phyloP scores from a whole-genome alignment of 371 early-diverging fungal species.

The Mortierella sp. region DNA sequence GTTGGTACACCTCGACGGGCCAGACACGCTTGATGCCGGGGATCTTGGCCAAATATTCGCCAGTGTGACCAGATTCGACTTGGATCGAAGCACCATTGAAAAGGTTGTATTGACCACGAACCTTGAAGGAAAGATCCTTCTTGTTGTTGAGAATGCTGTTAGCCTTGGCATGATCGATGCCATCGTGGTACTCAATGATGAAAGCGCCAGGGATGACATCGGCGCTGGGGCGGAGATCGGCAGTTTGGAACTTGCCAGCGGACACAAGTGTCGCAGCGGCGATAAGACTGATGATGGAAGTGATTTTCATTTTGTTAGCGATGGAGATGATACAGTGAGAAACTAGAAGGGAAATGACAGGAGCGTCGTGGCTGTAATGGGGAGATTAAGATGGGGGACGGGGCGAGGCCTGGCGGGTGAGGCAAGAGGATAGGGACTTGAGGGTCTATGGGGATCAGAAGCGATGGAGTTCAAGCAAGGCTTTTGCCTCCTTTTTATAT shows the following conservation, averaged over 20 bases:
- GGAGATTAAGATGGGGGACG: not conserved
- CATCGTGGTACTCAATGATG: constrained; percentile 60
- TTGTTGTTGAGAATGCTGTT: constrained; percentile 36
- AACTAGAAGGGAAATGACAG: constrained; percentile 8
- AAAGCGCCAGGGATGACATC: constrained; percentile 57
- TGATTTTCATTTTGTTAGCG: constrained; percentile 36
- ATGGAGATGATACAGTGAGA: not conserved
- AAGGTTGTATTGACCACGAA: constrained; percentile 34
- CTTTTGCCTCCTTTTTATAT: not conserved
- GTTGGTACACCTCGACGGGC: constrained; percentile 40
- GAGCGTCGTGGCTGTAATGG: constrained; percentile 21
- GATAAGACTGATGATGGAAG: constrained; percentile 27
- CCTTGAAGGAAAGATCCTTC: constrained; percentile 39
- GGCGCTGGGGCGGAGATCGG: constrained; percentile 12
- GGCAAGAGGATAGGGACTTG: not conserved
- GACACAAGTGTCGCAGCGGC: constrained; percentile 47
- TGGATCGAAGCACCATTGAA: constrained; percentile 50
- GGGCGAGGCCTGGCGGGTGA: not conserved
- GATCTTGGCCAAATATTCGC: constrained; percentile 39
- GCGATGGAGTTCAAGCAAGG: constrained; percentile 2
- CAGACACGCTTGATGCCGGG: constrained; percentile 47
- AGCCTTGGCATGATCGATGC: constrained; percentile 37
- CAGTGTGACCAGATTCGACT: constrained; percentile 34
- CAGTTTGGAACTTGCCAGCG: constrained; percentile 34
- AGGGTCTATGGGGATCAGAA: not conserved